A percentile compares a stretch with the other conserved stretches of the same genome.
These are phyloP conservation scores for Colletotrichum gloeosporioides DNA, from an alignment of 2,329 filamentous ascomycete genomes.

Conservation along the genomic window DNA sequence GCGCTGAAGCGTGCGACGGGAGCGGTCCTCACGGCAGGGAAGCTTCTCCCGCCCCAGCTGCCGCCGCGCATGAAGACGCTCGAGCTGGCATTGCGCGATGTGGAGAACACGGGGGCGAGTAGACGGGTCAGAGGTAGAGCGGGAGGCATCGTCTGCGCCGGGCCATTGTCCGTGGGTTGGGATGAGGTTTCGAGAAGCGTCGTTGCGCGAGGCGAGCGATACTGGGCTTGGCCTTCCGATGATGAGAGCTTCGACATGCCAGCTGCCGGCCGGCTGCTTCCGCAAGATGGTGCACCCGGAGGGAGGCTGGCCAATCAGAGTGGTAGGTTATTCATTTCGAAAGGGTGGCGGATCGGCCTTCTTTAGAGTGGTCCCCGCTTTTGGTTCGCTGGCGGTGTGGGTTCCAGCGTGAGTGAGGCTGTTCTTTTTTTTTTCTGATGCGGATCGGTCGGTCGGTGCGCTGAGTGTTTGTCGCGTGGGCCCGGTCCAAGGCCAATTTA, in stretches of 20 bases:
- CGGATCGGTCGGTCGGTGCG: constrained; percentile 10
- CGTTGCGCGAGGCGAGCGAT: neutral
- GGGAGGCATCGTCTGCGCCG: constrained; percentile 14
- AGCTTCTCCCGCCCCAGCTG: neutral
- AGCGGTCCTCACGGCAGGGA: neutral
- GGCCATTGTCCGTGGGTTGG: constrained; percentile 17
- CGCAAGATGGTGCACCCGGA: neutral
- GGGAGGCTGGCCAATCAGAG: neutral
- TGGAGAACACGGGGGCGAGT: neutral
- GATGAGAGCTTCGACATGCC: neutral
- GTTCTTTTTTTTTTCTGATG: neutral
- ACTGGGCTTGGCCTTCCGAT: neutral
- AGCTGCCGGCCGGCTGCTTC: neutral
- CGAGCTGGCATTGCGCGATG: neutral
- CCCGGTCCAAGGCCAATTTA: neutral
- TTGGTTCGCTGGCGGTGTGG: constrained; percentile 15
- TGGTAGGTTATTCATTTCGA: neutral
- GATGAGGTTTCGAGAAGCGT: constrained; percentile 6
- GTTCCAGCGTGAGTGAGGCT: neutral
- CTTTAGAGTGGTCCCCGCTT: neutral
- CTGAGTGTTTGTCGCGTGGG: neutral
- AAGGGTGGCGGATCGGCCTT: neutral
- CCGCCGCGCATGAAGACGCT: constrained; percentile 1
- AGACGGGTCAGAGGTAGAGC: neutral
- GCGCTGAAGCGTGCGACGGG: constrained; percentile 33